These are phyloP conservation scores for Chlamydomonas incerta DNA, from an alignment of 139 green algal genomes.

Conservation along the genomic window DNA sequence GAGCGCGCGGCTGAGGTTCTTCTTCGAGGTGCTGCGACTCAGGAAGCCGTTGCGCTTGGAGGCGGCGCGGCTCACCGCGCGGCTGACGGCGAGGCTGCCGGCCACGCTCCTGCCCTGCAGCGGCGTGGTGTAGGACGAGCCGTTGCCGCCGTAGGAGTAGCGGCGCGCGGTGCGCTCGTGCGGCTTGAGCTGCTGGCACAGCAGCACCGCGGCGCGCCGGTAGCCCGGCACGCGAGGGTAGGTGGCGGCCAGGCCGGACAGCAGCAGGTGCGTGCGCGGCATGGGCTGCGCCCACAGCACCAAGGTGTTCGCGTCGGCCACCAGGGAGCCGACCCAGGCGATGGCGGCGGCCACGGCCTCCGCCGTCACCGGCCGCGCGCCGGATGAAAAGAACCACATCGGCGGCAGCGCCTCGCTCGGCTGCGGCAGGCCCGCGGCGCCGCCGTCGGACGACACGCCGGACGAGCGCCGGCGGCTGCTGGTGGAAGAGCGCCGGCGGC, in stretches of 20 bases:
- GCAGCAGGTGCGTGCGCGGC: neutral
- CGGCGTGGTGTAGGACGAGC: neutral
- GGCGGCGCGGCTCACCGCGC: neutral
- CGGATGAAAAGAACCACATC: conserved; percentile 21
- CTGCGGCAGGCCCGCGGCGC: neutral
- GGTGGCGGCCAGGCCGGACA: neutral
- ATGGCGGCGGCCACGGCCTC: conserved; percentile 7
- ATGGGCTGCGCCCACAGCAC: conserved; percentile 17
- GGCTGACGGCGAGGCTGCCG: neutral
- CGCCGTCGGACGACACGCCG: neutral
- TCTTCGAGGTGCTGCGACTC: neutral
- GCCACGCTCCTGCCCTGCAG: neutral
- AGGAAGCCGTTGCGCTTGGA: neutral
- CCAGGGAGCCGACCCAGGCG: neutral
- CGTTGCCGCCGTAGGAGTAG: neutral
- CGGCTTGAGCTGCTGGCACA: conserved; percentile 2
- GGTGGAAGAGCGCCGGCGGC: neutral
- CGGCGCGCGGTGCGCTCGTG: neutral
- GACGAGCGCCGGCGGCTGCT: neutral
- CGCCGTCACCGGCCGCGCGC: neutral
- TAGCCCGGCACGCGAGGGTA: neutral
- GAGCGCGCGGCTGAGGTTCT: neutral
- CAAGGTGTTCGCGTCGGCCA: neutral
- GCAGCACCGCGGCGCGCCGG: conserved; percentile 7
- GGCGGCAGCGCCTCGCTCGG: neutral